phyloP scores from a whole-genome alignment of 495 filamentous ascomycete genomes.

The Aspergillus avenaceus region DNA sequence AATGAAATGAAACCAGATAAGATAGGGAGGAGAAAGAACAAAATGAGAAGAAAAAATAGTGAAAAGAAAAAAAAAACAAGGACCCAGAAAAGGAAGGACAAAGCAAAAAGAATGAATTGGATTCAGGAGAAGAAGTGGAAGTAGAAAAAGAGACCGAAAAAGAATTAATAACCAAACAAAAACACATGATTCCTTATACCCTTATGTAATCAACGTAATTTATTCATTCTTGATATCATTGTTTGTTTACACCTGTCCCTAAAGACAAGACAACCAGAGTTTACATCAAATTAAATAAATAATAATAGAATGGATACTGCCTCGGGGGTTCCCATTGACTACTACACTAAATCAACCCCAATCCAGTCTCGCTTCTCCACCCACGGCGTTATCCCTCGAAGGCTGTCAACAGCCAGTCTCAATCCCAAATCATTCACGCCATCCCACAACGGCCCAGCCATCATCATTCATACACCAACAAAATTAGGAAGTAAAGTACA shows the following conservation, averaged over 20 bases:
- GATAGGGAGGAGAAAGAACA: background rate
- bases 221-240: too few relatives aligned
- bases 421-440: slow-evolving; percentile 2
- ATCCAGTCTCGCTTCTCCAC: background rate
- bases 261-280: too few relatives aligned
- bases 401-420: slow-evolving; percentile 2
- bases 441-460: slow-evolving; percentile 15
- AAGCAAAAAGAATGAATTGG: slow-evolving; percentile 2
- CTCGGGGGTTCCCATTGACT: slow-evolving; percentile 2
- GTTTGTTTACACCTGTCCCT: too few relatives aligned
- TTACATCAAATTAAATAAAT: too few relatives aligned
- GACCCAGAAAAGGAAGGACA: background rate
- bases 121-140: slow-evolving; percentile 1
- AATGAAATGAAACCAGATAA: slow-evolving; percentile 2
- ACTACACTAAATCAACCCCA: background rate
- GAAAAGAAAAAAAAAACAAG: background rate
- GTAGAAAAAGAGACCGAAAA: too few relatives aligned
- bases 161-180: background rate
- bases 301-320: background rate
- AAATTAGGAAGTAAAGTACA: slow-evolving; percentile 21
- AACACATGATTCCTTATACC: too few relatives aligned
- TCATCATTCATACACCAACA: slow-evolving; percentile 16
- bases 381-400: background rate
- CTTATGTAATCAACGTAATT: too few relatives aligned
- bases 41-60: slow-evolving; percentile 5